A percentile compares a stretch with the other conserved stretches of the same genome.
Conservation (phyloP, 108 stramenopile genomes). For the Pseudonitzschia pungens region DNA sequence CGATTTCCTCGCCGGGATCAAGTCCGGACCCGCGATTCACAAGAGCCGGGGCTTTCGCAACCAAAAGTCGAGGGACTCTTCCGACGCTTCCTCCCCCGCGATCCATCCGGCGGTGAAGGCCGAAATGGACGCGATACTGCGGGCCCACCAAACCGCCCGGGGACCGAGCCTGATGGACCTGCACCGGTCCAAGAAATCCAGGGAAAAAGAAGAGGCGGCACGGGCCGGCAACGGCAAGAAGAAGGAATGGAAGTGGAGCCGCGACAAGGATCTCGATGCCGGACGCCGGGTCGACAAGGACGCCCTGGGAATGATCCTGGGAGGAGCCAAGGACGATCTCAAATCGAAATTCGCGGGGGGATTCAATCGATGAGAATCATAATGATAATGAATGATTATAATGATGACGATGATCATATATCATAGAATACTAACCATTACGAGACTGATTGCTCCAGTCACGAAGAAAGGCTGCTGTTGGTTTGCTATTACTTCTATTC, state of each 20-base stretch:
- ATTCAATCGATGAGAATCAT: conserved; percentile 18
- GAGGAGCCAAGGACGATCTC: conserved; percentile 69
- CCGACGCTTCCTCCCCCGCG: conserved; percentile 18
- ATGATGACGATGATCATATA: background rate
- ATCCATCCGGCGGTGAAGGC: conserved; percentile 69
- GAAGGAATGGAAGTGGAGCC: conserved; percentile 74
- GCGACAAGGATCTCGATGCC: conserved; percentile 75
- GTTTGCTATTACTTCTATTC: too few relatives aligned
- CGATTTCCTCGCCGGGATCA: conserved; percentile 76
- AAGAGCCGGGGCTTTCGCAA: conserved; percentile 64
- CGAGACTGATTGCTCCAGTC: too few relatives aligned
- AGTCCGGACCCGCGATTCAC: conserved; percentile 45
- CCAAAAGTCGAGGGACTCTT: conserved; percentile 35
- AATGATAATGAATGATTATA: too few relatives aligned
- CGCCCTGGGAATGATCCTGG: conserved; percentile 70
- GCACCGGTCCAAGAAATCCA: conserved; percentile 51
- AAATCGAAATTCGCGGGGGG: conserved; percentile 79
- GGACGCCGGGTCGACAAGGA: conserved; percentile 87
- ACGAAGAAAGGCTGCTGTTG: too few relatives aligned
- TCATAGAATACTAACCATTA: too few relatives aligned
- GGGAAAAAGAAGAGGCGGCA: conserved; percentile 39
- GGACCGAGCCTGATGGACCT: conserved; percentile 75
- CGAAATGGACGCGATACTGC: conserved; percentile 74
- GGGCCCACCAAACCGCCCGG: conserved; percentile 68
- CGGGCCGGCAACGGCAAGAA: conserved; percentile 24